phyloP scores from a whole-genome alignment of 352 stramenopile genomes.

The Globisporangium uncinulatum region DNA sequence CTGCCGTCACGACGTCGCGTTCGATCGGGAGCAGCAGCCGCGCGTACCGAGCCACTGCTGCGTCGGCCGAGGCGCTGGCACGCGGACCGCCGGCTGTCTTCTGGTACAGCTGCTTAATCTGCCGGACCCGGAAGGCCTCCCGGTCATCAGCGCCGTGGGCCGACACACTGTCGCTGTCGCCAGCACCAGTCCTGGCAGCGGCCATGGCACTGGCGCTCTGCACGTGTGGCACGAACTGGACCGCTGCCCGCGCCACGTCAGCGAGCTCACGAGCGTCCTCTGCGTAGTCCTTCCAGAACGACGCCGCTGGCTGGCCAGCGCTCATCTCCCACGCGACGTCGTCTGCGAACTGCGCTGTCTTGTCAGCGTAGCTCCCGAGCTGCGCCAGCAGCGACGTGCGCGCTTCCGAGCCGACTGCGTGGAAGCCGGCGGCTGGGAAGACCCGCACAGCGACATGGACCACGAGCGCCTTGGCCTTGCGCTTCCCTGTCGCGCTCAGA shows the following conservation, averaged over 20 bases:
- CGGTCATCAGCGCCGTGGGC: not conserved
- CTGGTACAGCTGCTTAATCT: conserved; percentile 24
- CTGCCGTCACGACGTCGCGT: not conserved
- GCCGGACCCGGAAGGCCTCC: conserved; percentile 18
- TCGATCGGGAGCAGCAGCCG: conserved; percentile 16
- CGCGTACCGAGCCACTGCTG: conserved; percentile 4
- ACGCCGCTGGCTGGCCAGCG: conserved; percentile 20
- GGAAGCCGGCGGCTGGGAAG: conserved; percentile 16
- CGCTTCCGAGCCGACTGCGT: conserved; percentile 5
- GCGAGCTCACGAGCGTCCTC: conserved; percentile 38
- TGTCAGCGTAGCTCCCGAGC: conserved; percentile 30
- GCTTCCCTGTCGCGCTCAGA: conserved; percentile 31
- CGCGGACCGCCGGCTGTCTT: not conserved
- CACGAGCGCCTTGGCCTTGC: conserved; percentile 40
- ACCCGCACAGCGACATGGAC: conserved; percentile 26
- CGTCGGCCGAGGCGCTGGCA: not conserved
- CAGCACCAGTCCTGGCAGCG: not conserved
- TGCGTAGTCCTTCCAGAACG: conserved; percentile 47
- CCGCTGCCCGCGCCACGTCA: conserved; percentile 23
- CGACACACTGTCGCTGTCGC: not conserved
- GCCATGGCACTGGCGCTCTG: conserved; percentile 7
- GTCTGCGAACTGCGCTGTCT: conserved; percentile 32
- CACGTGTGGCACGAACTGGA: conserved; percentile 19
- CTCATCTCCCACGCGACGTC: conserved; percentile 48
- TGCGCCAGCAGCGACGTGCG: conserved; percentile 28